Percentiles rank a stretch among this genome's conserved stretches.
phyloP scores from a whole-genome alignment of 768 basidiomycete genomes.

The Strobilomyces echinocephalus region DNA sequence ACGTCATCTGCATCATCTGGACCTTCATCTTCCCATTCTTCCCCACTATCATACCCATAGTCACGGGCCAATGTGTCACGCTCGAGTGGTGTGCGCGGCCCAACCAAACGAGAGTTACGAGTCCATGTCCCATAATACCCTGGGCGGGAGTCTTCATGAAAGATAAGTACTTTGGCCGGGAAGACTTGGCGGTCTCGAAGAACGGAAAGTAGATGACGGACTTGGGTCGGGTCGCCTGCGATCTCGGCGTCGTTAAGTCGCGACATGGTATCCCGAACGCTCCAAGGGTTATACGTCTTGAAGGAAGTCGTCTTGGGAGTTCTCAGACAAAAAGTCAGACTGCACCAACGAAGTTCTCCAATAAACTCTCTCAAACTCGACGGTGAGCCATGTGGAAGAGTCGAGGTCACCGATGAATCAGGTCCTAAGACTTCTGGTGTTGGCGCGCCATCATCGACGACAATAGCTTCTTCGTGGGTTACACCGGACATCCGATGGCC shows the following conservation, averaged over 20 bases:
- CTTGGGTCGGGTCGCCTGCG: constrained; percentile 62
- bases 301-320: constrained; percentile 17
- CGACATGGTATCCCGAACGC: constrained; percentile 49
- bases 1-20: constrained; percentile 73
- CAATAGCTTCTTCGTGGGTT: constrained; percentile 46
- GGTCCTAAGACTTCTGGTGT: constrained; percentile 6
- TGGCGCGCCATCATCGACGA: constrained; percentile 45
- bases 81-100: constrained; percentile 78
- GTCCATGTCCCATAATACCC: constrained; percentile 97
- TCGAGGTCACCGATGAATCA: neutral
- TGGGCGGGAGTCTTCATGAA: constrained; percentile 79
- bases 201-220: constrained; percentile 56
- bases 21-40: constrained; percentile 92
- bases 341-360: constrained; percentile 30
- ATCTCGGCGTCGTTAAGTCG: constrained; percentile 76
- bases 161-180: constrained; percentile 80
- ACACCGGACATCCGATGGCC: constrained; percentile 17
- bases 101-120: constrained; percentile 68
- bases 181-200: constrained; percentile 59
- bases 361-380: constrained; percentile 15
- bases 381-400: neutral
- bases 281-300: constrained; percentile 30
- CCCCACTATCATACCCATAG: constrained; percentile 91
- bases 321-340: constrained; percentile 18
- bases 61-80: constrained; percentile 75